Base-by-base conservation (phyloP, 352 stramenopile species). In the Phytophthora boehmeriae region DNA sequence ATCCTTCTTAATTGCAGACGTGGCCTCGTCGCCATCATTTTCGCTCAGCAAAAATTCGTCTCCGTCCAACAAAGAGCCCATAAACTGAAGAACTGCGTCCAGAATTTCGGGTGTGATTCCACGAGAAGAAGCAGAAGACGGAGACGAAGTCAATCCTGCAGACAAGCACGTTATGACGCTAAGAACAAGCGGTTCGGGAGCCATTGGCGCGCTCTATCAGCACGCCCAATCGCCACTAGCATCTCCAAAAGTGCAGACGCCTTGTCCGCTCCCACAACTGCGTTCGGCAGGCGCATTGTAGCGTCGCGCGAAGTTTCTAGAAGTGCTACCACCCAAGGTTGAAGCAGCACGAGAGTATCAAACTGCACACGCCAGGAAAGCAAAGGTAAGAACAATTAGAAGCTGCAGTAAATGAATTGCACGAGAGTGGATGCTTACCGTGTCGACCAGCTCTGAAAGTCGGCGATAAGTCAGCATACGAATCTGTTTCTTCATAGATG, bases 401-500 rank as follows among this genome's bases (percentile, higher is more conserved):
- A 30, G 25, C 25, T 8, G 43, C 23, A 45, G 36, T 34, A 2
- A 10, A 60, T 25, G 28, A 2, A 8, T 46, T 5, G 41, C 8
- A 35, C 14, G 27, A 62, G 27, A 42, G 3, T 28, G 11, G 51
- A 8, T 30, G 25, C 62, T 42, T 71, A 78, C 66, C 72, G 55
- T 89, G 43, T 93, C 81, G 23, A 96, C 62, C 43, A 96, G 49
- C 44, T 96, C 81, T 0, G 79, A 72, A 13, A 95, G 59, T 0
- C 88, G 84, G 17, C 84, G 88, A 63, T 90, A 92, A 0, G 82
- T 75, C 19, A 96, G 67, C 64, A 84, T 89, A 19, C 88, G 83
- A 39, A 92, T 90, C 62, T 94, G 86, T 66, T 92, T 92, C 34
- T 80, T 83, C 76, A 92, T 89, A 1, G 74, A 74, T 22, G 69